Evolutionary conservation across 2,329 filamentous ascomycete species (phyloP).

Genomic region (Endocalyx cinctus): DNA sequence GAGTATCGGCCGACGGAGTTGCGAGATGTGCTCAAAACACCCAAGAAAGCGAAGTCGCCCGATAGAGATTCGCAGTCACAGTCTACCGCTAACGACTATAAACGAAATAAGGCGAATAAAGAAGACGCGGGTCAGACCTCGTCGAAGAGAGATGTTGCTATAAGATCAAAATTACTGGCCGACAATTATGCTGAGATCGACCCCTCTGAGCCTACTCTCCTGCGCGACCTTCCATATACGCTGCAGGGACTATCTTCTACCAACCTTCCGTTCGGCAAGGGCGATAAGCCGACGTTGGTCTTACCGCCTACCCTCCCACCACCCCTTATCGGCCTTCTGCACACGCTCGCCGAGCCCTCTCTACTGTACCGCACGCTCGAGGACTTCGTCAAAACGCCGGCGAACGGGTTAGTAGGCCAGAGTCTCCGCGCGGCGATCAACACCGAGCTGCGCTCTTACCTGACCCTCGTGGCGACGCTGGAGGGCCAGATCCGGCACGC

Average conservation of each 20-base stretch:
- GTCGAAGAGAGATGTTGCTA: constrained; percentile 44
- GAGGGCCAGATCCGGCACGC: constrained; percentile 89
- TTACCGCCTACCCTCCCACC: constrained; percentile 76
- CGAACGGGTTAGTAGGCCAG: constrained; percentile 83
- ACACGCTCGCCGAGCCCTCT: constrained; percentile 87
- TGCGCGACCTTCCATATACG: constrained; percentile 85
- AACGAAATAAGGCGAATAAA: constrained; percentile 19
- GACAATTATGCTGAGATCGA: constrained; percentile 53
- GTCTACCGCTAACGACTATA: constrained; percentile 18
- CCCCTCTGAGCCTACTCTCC: constrained; percentile 60
- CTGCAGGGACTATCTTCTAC: constrained; percentile 87
- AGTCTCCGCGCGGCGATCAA: constrained; percentile 85
- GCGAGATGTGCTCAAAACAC: constrained; percentile 23
- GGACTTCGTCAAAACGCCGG: constrained; percentile 74
- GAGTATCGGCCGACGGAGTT: constrained; percentile 24
- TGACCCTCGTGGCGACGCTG: constrained; percentile 84
- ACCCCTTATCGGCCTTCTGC: constrained; percentile 79
- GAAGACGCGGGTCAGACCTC: constrained; percentile 12
- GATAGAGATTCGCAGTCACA: constrained; percentile 15
- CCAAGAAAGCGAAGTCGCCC: constrained; percentile 17
- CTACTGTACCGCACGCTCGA: constrained; percentile 82
- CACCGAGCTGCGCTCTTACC: constrained; percentile 80
- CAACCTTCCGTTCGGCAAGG: constrained; percentile 70
- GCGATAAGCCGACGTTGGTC: constrained; percentile 65
- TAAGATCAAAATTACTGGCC: constrained; percentile 54